Percentiles rank a stretch among this genome's conserved stretches.
Conservation (phyloP, 192 early-diverging fungal genomes). For the Backusella australiensis region DNA sequence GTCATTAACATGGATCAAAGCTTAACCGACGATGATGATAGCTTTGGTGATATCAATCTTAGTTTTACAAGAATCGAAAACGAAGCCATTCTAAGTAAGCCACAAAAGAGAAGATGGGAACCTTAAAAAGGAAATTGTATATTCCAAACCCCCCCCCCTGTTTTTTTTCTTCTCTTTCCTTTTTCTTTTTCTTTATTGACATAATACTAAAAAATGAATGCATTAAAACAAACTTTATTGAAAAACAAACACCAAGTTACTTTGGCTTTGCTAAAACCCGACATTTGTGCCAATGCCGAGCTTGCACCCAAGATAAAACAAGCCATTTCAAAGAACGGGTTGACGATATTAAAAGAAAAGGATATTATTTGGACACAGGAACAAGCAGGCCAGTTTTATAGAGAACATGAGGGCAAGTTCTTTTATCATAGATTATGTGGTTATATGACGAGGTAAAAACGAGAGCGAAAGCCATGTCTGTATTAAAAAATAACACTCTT, state of each 20-base stretch:
- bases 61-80: not conserved
- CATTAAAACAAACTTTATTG: not conserved
- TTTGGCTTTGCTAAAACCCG: constrained; percentile 71
- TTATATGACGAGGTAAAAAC: constrained; percentile 65
- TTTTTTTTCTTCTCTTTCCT: not conserved
- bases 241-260: constrained; percentile 43
- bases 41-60: not conserved
- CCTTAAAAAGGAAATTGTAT: not conserved
- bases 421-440: constrained; percentile 67
- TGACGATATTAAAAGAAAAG: constrained; percentile 42
- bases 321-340: constrained; percentile 39
- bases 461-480: not conserved
- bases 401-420: constrained; percentile 63
- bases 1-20: not conserved
- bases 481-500: not conserved
- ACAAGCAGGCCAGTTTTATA: constrained; percentile 65
- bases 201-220: not conserved
- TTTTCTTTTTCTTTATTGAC: not conserved
- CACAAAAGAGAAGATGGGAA: not conserved
- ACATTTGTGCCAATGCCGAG: constrained; percentile 60
- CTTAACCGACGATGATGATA: not conserved
- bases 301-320: constrained; percentile 38
- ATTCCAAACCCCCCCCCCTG: not conserved
- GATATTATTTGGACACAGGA: constrained; percentile 50
- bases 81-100: not conserved